A percentile compares a stretch with the other conserved stretches of the same genome.
phyloP scores from a whole-genome alignment of 805 yeast genomes.

The Sugiyamaella valdiviana region DNA sequence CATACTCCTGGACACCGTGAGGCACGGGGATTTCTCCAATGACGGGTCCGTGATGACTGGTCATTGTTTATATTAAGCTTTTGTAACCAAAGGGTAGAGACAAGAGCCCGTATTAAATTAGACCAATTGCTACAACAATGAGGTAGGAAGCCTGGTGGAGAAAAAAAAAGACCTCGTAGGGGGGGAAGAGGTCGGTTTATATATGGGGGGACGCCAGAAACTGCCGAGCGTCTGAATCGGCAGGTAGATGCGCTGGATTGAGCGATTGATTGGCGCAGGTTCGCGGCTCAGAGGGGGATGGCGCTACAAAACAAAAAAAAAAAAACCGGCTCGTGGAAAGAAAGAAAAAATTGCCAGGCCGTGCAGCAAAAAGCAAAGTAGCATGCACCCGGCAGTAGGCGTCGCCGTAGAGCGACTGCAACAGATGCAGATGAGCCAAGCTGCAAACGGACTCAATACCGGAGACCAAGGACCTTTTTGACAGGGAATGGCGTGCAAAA shows the following conservation, averaged over 20 bases:
- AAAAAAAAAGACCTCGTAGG: neutral
- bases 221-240: neutral
- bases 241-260: neutral
- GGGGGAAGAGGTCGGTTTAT: neutral
- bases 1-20: slow-evolving; percentile 34
- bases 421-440: neutral
- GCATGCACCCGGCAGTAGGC: neutral
- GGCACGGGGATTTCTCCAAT: slow-evolving; percentile 34
- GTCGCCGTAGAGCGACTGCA: neutral
- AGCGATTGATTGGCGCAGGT: neutral
- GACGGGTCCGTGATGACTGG: slow-evolving; percentile 30
- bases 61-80: neutral
- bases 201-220: neutral
- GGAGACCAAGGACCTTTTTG: neutral
- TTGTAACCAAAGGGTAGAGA: too few relatives aligned
- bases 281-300: neutral
- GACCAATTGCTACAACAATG: neutral
- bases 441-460: neutral
- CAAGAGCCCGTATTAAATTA: neutral
- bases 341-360: neutral
- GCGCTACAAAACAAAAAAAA: neutral
- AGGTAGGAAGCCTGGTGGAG: neutral
- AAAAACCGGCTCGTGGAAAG: neutral
- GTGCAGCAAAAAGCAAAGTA: neutral
- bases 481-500: neutral